Conservation (phyloP, 345 rosid genomes). For the Physaria fendleri region DNA sequence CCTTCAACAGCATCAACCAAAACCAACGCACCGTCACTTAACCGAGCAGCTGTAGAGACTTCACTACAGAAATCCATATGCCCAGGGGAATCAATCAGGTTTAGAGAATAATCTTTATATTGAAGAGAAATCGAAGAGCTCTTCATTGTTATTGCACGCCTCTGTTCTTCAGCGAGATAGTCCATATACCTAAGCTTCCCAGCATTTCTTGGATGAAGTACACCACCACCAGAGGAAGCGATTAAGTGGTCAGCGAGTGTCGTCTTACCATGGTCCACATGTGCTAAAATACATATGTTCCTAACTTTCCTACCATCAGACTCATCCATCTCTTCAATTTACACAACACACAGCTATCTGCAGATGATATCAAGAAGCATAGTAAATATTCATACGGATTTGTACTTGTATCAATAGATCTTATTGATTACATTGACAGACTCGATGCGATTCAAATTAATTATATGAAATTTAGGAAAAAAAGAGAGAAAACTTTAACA, state of each 20-base stretch:
- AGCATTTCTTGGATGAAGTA: conserved; percentile 75
- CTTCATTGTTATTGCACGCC: conserved; percentile 97
- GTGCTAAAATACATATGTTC: conserved; percentile 85
- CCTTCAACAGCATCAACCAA: conserved; percentile 97
- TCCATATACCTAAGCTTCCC: conserved; percentile 88
- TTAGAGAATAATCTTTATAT: conserved; percentile 50
- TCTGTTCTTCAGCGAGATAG: conserved; percentile 88
- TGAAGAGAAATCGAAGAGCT: conserved; percentile 77
- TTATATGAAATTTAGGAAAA: no score
- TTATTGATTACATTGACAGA: not conserved
- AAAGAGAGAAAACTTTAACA: not conserved
- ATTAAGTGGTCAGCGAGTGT: conserved; percentile 91
- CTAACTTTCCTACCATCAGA: conserved; percentile 43
- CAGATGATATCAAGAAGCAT: not conserved
- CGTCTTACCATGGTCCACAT: conserved; percentile 96
- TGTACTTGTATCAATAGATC: no score
- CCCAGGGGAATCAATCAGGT: conserved; percentile 90
- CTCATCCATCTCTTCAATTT: conserved; percentile 35
- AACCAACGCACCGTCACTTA: conserved; percentile 87
- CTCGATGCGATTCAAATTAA: not conserved
- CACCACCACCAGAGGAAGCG: conserved; percentile 71
- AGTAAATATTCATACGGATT: not conserved
- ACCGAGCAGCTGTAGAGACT: conserved; percentile 84
- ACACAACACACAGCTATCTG: conserved; percentile 7
- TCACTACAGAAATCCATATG: conserved; percentile 98